These are phyloP conservation scores for Apiospora pterosperma DNA, from an alignment of 2,329 filamentous ascomycete species.

Conservation along the genomic window DNA sequence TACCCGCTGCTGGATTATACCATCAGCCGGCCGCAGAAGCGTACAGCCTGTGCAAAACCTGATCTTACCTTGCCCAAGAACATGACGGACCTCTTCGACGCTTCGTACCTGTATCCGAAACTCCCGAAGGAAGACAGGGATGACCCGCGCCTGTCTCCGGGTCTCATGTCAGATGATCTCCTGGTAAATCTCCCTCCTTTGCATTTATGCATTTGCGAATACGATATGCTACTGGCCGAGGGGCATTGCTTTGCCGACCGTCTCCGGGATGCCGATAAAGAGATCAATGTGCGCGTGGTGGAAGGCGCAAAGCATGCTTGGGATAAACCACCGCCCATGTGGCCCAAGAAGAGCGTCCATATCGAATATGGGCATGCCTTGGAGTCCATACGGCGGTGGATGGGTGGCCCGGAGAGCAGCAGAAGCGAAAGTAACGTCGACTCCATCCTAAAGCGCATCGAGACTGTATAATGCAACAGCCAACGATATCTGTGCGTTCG, in stretches of 20 bases:
- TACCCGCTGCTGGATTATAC: slow-evolving; percentile 63
- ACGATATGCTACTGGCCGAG: slow-evolving; percentile 29
- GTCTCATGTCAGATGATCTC: slow-evolving; percentile 23
- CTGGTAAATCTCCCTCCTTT: slow-evolving; percentile 19
- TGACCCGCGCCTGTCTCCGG: slow-evolving; percentile 52
- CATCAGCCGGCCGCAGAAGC: slow-evolving; percentile 50
- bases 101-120: slow-evolving; percentile 54
- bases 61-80: slow-evolving; percentile 54
- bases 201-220: slow-evolving; percentile 24
- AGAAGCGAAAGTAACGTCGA: background rate
- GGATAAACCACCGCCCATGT: slow-evolving; percentile 44
- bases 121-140: slow-evolving; percentile 38
- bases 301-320: slow-evolving; percentile 44
- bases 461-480: background rate
- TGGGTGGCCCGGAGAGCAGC: slow-evolving; percentile 2
- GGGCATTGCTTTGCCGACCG: slow-evolving; percentile 20
- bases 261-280: slow-evolving; percentile 20
- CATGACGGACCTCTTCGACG: slow-evolving; percentile 61
- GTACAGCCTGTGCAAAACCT: slow-evolving; percentile 47
- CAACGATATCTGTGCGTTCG: background rate
- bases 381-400: slow-evolving; percentile 37
- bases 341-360: slow-evolving; percentile 40
- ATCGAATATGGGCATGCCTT: slow-evolving; percentile 45
- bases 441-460: background rate
- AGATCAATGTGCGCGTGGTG: slow-evolving; percentile 39